Conservation (phyloP, 208 protist genomes). For the Lotmaria passim region DNA sequence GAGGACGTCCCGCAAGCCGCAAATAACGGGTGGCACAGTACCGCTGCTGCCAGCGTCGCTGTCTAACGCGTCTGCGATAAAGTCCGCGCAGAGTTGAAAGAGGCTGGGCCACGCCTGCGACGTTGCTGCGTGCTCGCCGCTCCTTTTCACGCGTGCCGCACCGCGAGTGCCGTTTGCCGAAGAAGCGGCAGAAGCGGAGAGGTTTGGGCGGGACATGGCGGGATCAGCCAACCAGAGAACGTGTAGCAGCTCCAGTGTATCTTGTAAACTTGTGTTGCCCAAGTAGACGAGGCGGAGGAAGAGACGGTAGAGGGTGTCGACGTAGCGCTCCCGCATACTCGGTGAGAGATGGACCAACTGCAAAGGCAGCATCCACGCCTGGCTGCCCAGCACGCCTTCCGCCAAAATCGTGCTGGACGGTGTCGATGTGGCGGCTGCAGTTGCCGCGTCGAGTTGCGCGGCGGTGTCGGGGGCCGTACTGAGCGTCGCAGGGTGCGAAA, state of each 20-base stretch:
- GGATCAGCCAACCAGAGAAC: conserved; percentile 34
- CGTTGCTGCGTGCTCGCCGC: not conserved
- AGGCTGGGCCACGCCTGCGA: conserved; percentile 11
- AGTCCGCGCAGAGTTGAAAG: not conserved
- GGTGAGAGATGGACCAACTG: conserved; percentile 16
- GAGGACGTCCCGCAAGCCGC: not conserved
- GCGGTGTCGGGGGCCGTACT: conserved; percentile 5
- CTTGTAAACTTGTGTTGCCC: conserved; percentile 11
- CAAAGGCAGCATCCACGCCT: conserved; percentile 14
- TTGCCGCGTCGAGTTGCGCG: not conserved
- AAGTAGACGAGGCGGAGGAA: conserved; percentile 18
- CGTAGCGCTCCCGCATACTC: conserved; percentile 28
- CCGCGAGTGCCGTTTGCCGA: not conserved
- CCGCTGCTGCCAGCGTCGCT: not conserved
- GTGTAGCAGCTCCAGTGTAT: conserved; percentile 31
- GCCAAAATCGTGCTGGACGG: not conserved
- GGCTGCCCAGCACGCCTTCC: not conserved
- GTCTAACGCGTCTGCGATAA: not conserved
- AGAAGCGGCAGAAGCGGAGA: not conserved
- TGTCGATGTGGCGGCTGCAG: not conserved
- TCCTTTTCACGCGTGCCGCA: not conserved
- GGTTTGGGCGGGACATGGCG: not conserved
- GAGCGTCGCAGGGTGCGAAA: conserved; percentile 8
- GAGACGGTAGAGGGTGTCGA: conserved; percentile 21
- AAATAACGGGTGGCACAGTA: not conserved